phyloP scores from a whole-genome alignment of 192 early-diverging fungal species.

The Coemansia sp. region DNA sequence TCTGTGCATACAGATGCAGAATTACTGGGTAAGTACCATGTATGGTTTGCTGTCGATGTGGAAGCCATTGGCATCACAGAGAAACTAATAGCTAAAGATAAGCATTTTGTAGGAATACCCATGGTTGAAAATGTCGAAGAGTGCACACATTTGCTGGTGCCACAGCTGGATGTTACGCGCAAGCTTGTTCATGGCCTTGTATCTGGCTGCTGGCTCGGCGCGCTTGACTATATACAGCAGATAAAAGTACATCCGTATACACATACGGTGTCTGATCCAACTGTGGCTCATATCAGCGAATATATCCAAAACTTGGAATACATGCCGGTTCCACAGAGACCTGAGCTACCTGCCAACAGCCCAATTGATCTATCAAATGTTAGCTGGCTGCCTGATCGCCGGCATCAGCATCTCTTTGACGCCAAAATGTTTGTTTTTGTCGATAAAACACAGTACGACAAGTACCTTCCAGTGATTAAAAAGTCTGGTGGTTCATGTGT shows the following conservation, averaged over 20 bases:
- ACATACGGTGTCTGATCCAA: constrained; percentile 10
- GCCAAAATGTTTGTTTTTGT: constrained; percentile 27
- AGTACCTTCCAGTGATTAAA: constrained; percentile 12
- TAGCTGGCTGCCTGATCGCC: constrained; percentile 14
- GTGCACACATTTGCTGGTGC: constrained; percentile 33
- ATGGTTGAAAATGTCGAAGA: constrained; percentile 14
- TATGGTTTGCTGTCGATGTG: not conserved
- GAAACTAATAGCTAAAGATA: not conserved
- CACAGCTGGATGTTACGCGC: constrained; percentile 28
- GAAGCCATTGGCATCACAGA: not conserved
- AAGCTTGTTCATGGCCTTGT: constrained; percentile 31
- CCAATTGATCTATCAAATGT: constrained; percentile 24
- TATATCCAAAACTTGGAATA: constrained; percentile 19
- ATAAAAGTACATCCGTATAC: constrained; percentile 6
- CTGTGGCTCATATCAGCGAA: constrained; percentile 1
- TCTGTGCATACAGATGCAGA: constrained; percentile 4
- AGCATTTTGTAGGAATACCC: constrained; percentile 4
- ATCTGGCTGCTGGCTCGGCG: constrained; percentile 10
- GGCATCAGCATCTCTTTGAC: constrained; percentile 21
- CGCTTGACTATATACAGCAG: constrained; percentile 17
- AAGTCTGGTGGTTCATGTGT: constrained; percentile 17
- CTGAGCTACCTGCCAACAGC: constrained; percentile 13
- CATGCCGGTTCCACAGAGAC: constrained; percentile 12
- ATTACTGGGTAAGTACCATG: constrained; percentile 4
- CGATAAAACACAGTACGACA: constrained; percentile 18